Evolutionary conservation across 768 basidiomycete species (phyloP), one percentile per base, ranked within the genome.

Genomic region (Tricholoma saponaceum): DNA sequence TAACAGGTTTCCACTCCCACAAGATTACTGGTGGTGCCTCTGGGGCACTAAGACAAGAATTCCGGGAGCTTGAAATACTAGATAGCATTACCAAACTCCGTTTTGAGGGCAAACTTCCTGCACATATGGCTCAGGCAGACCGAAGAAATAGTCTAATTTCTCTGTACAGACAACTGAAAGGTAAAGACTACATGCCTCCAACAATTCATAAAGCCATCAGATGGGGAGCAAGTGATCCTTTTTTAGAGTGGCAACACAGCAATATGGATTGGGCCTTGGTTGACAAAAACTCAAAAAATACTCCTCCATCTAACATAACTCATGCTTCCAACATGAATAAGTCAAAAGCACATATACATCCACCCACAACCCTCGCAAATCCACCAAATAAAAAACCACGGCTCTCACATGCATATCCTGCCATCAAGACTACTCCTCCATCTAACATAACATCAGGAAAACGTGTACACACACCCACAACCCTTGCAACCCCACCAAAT

Each of bases 31-130:
- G 64, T n/a, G 67, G 67, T 3, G 58, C 60, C 10, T 60, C 57
- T 8, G 68, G 70, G 3, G 58, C 55, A 20, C 33, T 75, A 1
- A 26, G 66, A 16, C 69, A 73, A 56, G 71, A 76, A 52, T 74
- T 71, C 26, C 33, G 69, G 6, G 72, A 74, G 43, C 59, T 76
- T 0, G 71, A 77, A 54, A 33, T 76, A 1, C 56, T 78, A 1
- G 68, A 76, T 64, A 64, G 72, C 8, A 69, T 77, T 1, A 76
- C 70, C 0, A 22, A 37, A 3, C 44, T 70, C 0, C 32, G 58
- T 23, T 77, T 63, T 58, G 54, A 69, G 22, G 52, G 58, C 0
- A 51, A 30, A 18, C 46, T 74, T 0, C 62, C 64, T 14, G 47
- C 54, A 0, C n/a, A 32, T 8, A 51, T 60, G 22, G 22, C 47